A percentile compares a stretch with the other conserved stretches of the same genome.
phyloP scores from a whole-genome alignment of 1,284 basidiomycete species.

The Heterobasidion occidentale region DNA sequence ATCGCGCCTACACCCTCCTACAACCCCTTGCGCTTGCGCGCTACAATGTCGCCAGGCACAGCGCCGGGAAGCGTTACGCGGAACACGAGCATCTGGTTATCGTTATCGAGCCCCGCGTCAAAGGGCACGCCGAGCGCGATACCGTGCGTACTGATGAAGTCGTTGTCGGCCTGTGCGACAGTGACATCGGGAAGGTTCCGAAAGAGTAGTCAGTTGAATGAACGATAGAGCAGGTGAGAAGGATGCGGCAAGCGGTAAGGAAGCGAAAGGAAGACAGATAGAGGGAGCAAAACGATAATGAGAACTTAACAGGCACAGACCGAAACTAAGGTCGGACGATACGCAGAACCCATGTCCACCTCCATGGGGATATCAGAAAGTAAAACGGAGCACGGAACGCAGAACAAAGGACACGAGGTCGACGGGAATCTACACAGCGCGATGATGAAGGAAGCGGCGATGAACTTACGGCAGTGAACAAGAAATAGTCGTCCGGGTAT shows the following conservation, averaged over 20 bases:
- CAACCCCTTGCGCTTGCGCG: not conserved
- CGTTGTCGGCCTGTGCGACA: conserved; percentile 46
- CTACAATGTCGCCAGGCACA: not conserved
- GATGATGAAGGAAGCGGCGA: not conserved
- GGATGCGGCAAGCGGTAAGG: not conserved
- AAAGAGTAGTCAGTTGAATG: not conserved
- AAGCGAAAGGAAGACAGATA: not conserved
- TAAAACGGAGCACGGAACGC: not conserved
- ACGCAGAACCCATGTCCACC: too few relatives aligned
- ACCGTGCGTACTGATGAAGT: conserved; percentile 56
- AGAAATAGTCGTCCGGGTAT: conserved; percentile 58
- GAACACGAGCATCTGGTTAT: conserved; percentile 65
- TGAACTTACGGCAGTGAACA: conserved; percentile 46
- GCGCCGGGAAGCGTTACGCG: conserved; percentile 47
- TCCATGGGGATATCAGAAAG: too few relatives aligned
- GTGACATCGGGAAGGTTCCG: not conserved
- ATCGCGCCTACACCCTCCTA: not conserved
- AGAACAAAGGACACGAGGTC: not conserved
- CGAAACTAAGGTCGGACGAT: too few relatives aligned
- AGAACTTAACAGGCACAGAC: too few relatives aligned
- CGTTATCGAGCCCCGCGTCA: conserved; percentile 45
- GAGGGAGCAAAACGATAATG: too few relatives aligned
- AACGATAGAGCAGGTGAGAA: not conserved
- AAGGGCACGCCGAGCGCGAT: conserved; percentile 44
- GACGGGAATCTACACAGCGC: not conserved